Base-by-base conservation (phyloP, 2,329 filamentous ascomycete species). In the Cladosporium austrohemisphaericum region DNA sequence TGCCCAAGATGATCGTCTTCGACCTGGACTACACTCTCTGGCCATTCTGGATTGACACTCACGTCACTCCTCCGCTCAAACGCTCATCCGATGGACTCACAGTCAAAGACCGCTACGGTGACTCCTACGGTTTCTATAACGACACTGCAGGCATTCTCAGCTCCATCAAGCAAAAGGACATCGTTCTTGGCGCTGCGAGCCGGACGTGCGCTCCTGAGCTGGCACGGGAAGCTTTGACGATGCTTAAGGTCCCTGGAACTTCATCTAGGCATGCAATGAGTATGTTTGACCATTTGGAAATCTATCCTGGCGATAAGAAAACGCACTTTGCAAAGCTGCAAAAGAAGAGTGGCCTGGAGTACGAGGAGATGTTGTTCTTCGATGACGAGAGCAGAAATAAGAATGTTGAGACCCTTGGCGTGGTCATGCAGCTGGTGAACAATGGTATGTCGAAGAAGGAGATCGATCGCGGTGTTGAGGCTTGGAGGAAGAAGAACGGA, bases 21-120 rank as follows among this genome's bases (percentile, higher is more conserved):
- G 93, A 97, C 68, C 81, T 97, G 55, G 92, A 97, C 76, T 97
- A 96, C 76, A 97, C 93, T 0, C 77, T 97, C n/a, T 97, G 92
- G 93, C 90, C 91, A 4, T 96, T 96, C 71, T 97, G 92, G 92
- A 85, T 95, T 37, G 93, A 97, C 73, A 95, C 90, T 3, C 91
- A 96, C 70, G 86, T 93, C 60, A 81, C 82, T 19, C 79, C 83
- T 5, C 91, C 90, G 0, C 71, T 95, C 41, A 83, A 83, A 56
- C 60, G 68, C 3, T 61, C 62, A 7, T 61, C 69, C 32, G 65
- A 65, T 29, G 73, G 73, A 4, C 56, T 68, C 35, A 71, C 69
- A 55, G 74, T 80, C 41, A 76, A 75, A 56, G 79, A 83, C 54
- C 62, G 66, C 20, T 72, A 70, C 52, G 72, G 72, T 33, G 71